Evolutionary conservation across 768 basidiomycete species (phyloP), one percentile per base, ranked within the genome.

Genomic region (Phlebiopsis flavidoalba): DNA sequence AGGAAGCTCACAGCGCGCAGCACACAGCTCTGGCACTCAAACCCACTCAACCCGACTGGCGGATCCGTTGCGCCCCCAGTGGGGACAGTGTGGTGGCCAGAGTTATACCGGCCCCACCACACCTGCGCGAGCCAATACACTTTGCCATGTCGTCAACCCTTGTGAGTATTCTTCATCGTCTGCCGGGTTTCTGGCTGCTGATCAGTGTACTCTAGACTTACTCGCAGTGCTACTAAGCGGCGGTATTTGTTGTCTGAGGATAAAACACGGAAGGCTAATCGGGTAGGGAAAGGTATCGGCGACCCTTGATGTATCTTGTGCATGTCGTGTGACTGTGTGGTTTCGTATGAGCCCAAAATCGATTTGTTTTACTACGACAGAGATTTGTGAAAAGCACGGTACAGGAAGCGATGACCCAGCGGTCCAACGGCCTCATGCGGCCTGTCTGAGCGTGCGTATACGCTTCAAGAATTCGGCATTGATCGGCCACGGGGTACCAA

Each of bases 401-500:
- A 6, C 26, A 31, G 6, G 6, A 31, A 31, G 6, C 26, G 6
- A 6, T 6, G 26, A 31, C 26, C 26, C 26, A 31, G 6, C 3
- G 6, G 26, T 31, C 6, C 26, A 6, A 31, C 26, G 26, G 6
- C 6, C 26, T 31, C 26, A 31, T 6, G 26, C 26, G 26, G 26
- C 26, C 26, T 31, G 26, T 6, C 26, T 31, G 3, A 31, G 26
- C 26, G 26, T 31, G 26, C 26, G 26, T 2, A 31, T 31, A 6
- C 26, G 26, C 12, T 73, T 74, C 60, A 84, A 60, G 45, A 76
- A 68, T 0, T 80, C 76, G 1, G 75, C 68, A 57, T 80, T 66
- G 45, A 89, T 65, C 0, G 85, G 84, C 80, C 83, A 87, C 1
- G 79, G 76, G 37, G 66, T 76, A 6, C 88, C 88, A 67, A 90